phyloP scores from a whole-genome alignment of 2,329 filamentous ascomycete species.

The Nigrospora sphaerica region DNA sequence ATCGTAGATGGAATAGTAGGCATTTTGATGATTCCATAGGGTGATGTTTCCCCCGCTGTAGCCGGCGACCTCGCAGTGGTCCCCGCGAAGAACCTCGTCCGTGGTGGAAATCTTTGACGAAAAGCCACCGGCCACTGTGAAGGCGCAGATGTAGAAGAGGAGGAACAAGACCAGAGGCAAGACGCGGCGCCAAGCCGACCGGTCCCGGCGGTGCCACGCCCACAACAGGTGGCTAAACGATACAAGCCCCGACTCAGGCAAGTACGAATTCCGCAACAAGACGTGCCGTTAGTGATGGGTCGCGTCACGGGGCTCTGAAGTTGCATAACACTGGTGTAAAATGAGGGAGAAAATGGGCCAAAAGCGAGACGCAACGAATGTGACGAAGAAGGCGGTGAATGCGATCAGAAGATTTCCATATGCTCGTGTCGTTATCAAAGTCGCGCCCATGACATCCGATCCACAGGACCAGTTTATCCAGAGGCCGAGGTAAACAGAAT shows the following conservation, averaged over 20 bases:
- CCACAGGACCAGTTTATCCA: neutral
- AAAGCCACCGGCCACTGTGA: conserved; percentile 8
- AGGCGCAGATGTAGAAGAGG: conserved; percentile 1
- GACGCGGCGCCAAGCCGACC: neutral
- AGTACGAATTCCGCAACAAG: conserved; percentile 9
- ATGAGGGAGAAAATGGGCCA: conserved; percentile 8
- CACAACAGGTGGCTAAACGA: conserved; percentile 2
- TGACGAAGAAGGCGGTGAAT: conserved; percentile 9
- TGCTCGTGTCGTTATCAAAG: conserved; percentile 3
- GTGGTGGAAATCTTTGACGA: conserved; percentile 9
- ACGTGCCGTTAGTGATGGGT: conserved; percentile 10
- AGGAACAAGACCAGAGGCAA: neutral
- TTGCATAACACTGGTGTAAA: conserved; percentile 6
- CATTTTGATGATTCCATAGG: too few species aligned
- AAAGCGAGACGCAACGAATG: conserved; percentile 8
- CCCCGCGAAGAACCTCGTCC: conserved; percentile 7
- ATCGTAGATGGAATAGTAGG: neutral
- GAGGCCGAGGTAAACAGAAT: too few species aligned
- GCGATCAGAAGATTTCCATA: conserved; percentile 9
- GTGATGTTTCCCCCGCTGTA: too few species aligned
- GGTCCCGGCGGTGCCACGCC: neutral
- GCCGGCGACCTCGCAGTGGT: conserved; percentile 1
- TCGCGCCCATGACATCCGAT: conserved; percentile 4
- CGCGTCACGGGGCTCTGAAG: neutral
- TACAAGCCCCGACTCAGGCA: conserved; percentile 4